phyloP scores from a whole-genome alignment of 106 monocot genomes.

The Dendrobium catenatum region DNA sequence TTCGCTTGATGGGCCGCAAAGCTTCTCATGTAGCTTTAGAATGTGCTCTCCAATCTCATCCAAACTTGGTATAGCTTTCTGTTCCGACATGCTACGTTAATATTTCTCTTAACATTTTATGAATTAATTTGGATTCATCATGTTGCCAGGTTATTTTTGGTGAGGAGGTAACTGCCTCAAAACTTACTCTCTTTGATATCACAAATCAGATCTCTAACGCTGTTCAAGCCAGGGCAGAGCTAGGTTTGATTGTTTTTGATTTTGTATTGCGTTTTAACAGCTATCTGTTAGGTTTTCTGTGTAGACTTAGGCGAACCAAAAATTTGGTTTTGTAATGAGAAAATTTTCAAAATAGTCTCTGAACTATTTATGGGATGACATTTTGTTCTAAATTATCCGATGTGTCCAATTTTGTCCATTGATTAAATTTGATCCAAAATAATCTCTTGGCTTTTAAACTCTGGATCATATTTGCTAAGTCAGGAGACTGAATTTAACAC shows the following conservation, averaged over 20 bases:
- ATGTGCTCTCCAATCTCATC: constrained; percentile 74
- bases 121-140: background rate
- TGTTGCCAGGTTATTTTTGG: constrained; percentile 47
- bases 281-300: background rate
- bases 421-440: no score
- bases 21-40: constrained; percentile 82
- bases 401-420: no score
- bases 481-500: no score
- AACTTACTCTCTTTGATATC: constrained; percentile 52
- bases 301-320: no score
- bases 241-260: constrained; percentile 20
- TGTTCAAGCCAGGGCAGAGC: constrained; percentile 46
- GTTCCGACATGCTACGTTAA: background rate
- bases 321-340: no score
- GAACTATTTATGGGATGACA: no score
- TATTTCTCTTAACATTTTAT: background rate
- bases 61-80: constrained; percentile 53
- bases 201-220: constrained; percentile 51
- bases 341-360: no score
- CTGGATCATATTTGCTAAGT: no score
- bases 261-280: background rate
- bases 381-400: no score
- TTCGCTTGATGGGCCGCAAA: constrained; percentile 74
- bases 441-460: no score
- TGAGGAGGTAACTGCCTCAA: constrained; percentile 54